Base-by-base conservation (phyloP, 768 basidiomycete species). In the Tubosaeta sp. region DNA sequence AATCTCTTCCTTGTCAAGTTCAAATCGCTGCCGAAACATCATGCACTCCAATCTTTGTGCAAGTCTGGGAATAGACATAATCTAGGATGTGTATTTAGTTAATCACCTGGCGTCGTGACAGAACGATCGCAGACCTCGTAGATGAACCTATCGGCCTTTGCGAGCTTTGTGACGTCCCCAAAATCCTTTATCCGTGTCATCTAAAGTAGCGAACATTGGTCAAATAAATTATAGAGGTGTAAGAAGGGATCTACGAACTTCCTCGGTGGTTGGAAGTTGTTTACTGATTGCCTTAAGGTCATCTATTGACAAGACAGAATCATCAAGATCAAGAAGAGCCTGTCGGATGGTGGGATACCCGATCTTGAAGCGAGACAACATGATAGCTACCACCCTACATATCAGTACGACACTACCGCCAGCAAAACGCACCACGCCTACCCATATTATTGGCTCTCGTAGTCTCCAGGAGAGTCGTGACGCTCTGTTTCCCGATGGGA, bases 141-240 rank as follows among this genome's bases (percentile, higher is more conserved):
- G 59, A 93, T 87, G 68, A 88, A 94, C 60, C 84, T 86, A 61
- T 97, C 94, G 16, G 90, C 83, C 52, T 87, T 86, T 4, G 90
- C 82, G 9, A 95, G 76, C 60, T 85, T 87, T 36, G 75, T 73
- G 12, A 87, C 70, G 52, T 94, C 86, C 3, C 77, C 83, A 61
- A 87, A 90, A 24, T 80, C 79, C 52, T 77, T 81, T 36, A 95
- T 76, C 12, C 84, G 74, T 12, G 77, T 72, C 42, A 83, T 70
- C 87, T 90, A 9, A 22, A 18, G 49, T 45, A n/a, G 18, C 24
- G 16, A 48, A 36, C 44, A 22, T 41, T 22, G 13, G 35, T 16
- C 24, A 46, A 31, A 47, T 9, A 10, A 22, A n/a, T 14, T 25
- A 45, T 36, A 22, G 16, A 21, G n/a, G n/a, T 12, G 6, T 29